These are phyloP conservation scores for Emiliania huxleyi DNA, from an alignment of 78 protist genomes.

Conservation along the genomic window DNA sequence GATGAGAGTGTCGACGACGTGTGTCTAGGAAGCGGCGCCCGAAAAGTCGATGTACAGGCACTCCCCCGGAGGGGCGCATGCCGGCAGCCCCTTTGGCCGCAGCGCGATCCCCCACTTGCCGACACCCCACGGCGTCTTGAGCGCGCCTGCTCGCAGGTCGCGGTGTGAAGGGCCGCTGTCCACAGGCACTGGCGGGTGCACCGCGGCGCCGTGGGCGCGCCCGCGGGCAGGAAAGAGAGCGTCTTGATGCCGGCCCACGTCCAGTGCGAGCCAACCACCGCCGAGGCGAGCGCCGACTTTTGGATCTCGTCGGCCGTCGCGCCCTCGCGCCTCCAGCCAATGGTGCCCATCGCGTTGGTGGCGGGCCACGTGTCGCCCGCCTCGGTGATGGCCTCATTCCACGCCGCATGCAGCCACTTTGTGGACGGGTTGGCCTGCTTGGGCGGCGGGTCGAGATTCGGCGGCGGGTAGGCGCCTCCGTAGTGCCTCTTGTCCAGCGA, in stretches of 20 bases:
- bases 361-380: background rate
- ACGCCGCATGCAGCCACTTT: background rate
- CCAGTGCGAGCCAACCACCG: background rate
- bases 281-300: background rate
- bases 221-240: background rate
- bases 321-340: constrained; percentile 11
- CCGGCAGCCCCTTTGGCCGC: background rate
- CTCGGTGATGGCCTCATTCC: background rate
- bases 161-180: too few species aligned
- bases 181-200: background rate
- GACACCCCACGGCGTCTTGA: constrained; percentile 10
- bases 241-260: background rate
- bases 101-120: constrained; percentile 13
- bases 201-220: background rate
- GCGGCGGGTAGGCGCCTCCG: constrained; percentile 13
- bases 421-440: background rate
- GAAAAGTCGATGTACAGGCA: constrained; percentile 1
- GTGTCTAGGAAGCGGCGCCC: too few species aligned
- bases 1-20: too few species aligned
- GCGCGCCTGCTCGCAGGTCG: background rate
- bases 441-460: constrained; percentile 1
- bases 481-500: constrained; percentile 15
- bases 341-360: background rate
- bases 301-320: background rate
- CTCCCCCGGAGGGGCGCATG: background rate